Evolutionary conservation across 2,329 filamentous ascomycete genomes (phyloP), one percentile per base, ranked within the genome.

Genomic region (Nigrospora oryzae): DNA sequence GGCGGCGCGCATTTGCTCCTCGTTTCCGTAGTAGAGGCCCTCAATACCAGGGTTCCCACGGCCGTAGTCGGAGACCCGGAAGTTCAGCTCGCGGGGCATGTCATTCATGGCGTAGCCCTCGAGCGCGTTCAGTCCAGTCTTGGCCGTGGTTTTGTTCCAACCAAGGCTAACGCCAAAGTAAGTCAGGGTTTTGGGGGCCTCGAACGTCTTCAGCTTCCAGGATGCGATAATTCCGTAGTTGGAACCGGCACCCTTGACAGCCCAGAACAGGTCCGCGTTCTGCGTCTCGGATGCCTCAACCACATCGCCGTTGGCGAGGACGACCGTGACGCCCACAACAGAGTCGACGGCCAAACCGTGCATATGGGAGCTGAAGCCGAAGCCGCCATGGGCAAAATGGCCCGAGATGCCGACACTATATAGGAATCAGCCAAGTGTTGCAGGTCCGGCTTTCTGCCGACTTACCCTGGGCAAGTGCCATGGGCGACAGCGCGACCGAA

Each of bases 61-160:
- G 56, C 55, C 11, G 57, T 60, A 39, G 62, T 42, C 63, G 49
- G 66, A 64, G 6, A 70, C 49, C 15, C 66, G 63, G 61, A 69
- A 65, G 50, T 69, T 70, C 17, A 70, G 50, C 56, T 68, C 66
- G 7, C 51, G 46, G 8, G 67, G 65, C 63, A 67, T 65, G 8
- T 52, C 58, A 35, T 61, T 55, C 11, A 46, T 40, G 15, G 47
- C 50, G 36, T 54, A 61, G 16, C 58, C 55, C 38, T 61, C 53
- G 3, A 62, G 43, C 12, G 57, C 56, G 41, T 88, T 84, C 5
- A 89, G 68, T n/a, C 48, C 56, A 3, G 53, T 51, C 12, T 54
- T 55, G 4, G 55, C 49, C 2, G 48, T 56, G 31, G 53, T 52
- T 40, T 54, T 50, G 44, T 54, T 60, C 51, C 51, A 49, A 4